phyloP scores from a whole-genome alignment of 1,284 basidiomycete species.

The Apiotrichum sp. region DNA sequence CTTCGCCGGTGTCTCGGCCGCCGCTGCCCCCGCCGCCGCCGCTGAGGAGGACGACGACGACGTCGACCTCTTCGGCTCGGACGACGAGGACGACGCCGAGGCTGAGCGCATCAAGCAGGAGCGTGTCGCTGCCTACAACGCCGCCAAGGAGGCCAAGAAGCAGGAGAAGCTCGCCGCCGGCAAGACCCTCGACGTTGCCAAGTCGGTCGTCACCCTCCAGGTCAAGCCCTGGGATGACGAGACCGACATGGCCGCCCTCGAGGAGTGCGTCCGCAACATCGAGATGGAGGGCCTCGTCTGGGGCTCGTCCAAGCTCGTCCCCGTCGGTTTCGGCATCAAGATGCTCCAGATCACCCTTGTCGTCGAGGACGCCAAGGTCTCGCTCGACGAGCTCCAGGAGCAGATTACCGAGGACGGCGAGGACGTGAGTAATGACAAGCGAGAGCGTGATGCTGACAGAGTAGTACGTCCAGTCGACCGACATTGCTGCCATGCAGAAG shows the following conservation, averaged over 20 bases:
- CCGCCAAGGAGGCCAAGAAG: conserved; percentile 87
- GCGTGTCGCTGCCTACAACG: conserved; percentile 89
- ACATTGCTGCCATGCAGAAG: conserved; percentile 56
- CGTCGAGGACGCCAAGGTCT: conserved; percentile 84
- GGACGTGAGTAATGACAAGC: conserved; percentile 10
- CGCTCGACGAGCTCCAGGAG: conserved; percentile 90
- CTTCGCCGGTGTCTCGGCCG: conserved; percentile 60
- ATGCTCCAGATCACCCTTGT: conserved; percentile 94
- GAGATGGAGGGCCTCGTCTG: conserved; percentile 89
- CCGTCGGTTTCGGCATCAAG: conserved; percentile 76
- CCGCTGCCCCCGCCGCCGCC: conserved; percentile 49
- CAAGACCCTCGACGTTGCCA: conserved; percentile 67
- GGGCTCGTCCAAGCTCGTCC: conserved; percentile 77
- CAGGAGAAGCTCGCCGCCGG: conserved; percentile 49
- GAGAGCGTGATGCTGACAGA: too few species aligned
- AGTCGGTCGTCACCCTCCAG: conserved; percentile 78
- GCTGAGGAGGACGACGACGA: conserved; percentile 67
- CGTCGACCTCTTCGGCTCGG: conserved; percentile 78
- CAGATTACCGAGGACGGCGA: conserved; percentile 57
- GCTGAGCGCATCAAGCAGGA: conserved; percentile 91
- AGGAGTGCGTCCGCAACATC: conserved; percentile 76
- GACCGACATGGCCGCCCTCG: conserved; percentile 89
- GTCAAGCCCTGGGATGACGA: conserved; percentile 99
- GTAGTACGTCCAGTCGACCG: conserved; percentile 87
- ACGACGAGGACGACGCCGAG: conserved; percentile 78